A percentile compares a stretch with the other conserved stretches of the same genome.
Conservation (phyloP, 2,329 filamentous ascomycete genomes). For the Alternaria atra region DNA sequence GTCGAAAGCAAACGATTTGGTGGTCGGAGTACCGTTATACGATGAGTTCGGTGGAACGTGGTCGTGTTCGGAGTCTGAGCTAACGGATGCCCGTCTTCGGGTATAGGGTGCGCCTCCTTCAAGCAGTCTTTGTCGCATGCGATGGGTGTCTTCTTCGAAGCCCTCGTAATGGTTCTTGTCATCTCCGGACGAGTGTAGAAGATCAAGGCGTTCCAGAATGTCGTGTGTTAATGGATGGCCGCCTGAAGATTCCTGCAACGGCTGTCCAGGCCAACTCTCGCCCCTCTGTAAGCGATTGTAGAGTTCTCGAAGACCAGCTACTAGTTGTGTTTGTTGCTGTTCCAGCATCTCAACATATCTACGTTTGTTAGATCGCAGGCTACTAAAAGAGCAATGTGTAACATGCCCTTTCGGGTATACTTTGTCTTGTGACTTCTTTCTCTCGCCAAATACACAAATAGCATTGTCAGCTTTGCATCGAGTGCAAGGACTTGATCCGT, state of each 20-base stretch:
- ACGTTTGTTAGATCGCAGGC: conserved; percentile 17
- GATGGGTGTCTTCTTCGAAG: conserved; percentile 67
- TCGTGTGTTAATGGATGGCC: conserved; percentile 69
- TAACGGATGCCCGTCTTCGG: conserved; percentile 64
- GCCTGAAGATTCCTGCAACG: conserved; percentile 62
- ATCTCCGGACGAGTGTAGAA: conserved; percentile 63
- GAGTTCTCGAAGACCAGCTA: conserved; percentile 68
- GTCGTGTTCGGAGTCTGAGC: conserved; percentile 66
- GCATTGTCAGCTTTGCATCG: conserved; percentile 71
- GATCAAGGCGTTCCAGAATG: conserved; percentile 67
- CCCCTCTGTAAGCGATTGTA: conserved; percentile 63
- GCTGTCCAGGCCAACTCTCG: conserved; percentile 65
- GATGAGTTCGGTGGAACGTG: conserved; percentile 52
- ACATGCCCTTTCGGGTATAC: conserved; percentile 72
- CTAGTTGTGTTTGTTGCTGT: conserved; percentile 70
- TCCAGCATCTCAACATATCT: conserved; percentile 74
- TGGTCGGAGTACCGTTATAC: conserved; percentile 50
- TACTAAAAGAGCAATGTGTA: background rate
- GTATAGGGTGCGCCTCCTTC: conserved; percentile 62
- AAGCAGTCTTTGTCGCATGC: conserved; percentile 65
- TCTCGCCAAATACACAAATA: conserved; percentile 71
- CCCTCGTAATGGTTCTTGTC: conserved; percentile 55
- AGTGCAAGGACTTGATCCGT: conserved; percentile 68
- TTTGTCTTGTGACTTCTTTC: conserved; percentile 73
- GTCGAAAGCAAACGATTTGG: conserved; percentile 42